These are phyloP conservation scores for Anisodus tanguticus DNA, from an alignment of 257 asterid species.

Conservation along the genomic window DNA sequence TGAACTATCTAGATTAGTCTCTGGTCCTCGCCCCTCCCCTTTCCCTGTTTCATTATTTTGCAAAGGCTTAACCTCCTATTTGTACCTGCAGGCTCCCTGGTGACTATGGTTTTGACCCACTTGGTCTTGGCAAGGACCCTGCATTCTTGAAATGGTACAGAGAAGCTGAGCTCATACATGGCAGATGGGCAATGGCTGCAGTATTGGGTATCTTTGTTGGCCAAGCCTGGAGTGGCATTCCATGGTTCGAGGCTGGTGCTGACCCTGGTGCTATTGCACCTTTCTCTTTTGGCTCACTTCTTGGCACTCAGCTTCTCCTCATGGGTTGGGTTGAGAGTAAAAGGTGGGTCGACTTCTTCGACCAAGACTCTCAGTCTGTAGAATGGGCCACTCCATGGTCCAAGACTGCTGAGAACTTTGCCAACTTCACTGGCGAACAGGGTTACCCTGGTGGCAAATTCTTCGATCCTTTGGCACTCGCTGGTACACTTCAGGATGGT, in stretches of 20 bases:
- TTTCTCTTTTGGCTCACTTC: conserved; percentile 89
- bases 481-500: conserved; percentile 68
- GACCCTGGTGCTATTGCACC: conserved; percentile 96
- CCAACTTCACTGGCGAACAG: conserved; percentile 88
- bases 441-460: conserved; percentile 97
- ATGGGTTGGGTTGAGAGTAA: conserved; percentile 99
- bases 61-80: neutral
- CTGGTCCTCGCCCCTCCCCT: neutral
- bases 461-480: conserved; percentile 77
- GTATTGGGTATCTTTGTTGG: conserved; percentile 94
- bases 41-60: neutral
- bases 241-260: conserved; percentile 97
- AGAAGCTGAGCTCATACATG: conserved; percentile 98
- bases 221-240: conserved; percentile 91
- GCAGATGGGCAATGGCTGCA: conserved; percentile 96
- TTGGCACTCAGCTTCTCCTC: conserved; percentile 88
- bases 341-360: conserved; percentile 96
- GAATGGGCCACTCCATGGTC: conserved; percentile 99
- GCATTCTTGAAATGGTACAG: conserved; percentile 97
- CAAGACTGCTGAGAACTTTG: conserved; percentile 73
- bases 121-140: conserved; percentile 94
- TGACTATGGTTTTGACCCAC: conserved; percentile 93
- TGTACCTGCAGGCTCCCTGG: conserved; percentile 75
- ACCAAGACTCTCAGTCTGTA: conserved; percentile 84
- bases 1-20: neutral